Conservation (phyloP, 2,329 filamentous ascomycete species). For the Pseudogymnoascus sp. region DNA sequence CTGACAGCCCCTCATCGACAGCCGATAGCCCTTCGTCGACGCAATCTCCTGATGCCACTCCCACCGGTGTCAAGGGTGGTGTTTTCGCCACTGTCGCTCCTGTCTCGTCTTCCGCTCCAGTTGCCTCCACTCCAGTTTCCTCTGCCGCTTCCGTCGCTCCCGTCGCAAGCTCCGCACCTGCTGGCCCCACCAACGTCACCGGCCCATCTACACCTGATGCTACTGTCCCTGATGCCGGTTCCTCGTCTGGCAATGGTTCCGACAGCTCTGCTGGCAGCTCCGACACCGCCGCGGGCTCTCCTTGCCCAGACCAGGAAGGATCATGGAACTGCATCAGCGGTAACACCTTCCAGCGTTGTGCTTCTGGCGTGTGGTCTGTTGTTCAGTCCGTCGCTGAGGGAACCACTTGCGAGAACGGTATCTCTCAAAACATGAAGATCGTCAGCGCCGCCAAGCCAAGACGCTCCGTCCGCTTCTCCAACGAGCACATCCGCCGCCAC, state of each 20-base stretch:
- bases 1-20: neutral
- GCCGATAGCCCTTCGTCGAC: neutral
- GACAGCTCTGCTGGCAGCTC: conserved; percentile 19
- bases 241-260: conserved; percentile 20
- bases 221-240: conserved; percentile 17
- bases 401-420: conserved; percentile 38
- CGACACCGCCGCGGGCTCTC: conserved; percentile 33
- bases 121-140: conserved; percentile 19
- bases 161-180: neutral
- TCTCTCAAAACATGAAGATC: conserved; percentile 35
- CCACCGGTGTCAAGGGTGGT: conserved; percentile 20
- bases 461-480: conserved; percentile 23
- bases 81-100: conserved; percentile 26
- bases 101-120: conserved; percentile 16
- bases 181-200: conserved; percentile 20
- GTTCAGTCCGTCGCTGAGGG: conserved; percentile 38
- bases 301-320: conserved; percentile 42
- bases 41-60: conserved; percentile 10
- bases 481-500: conserved; percentile 23
- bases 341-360: conserved; percentile 47
- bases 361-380: conserved; percentile 43
- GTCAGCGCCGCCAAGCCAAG: conserved; percentile 21
- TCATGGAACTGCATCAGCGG: conserved; percentile 47
- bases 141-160: conserved; percentile 1
- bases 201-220: conserved; percentile 19